Evolutionary conservation across 129 eudicot genomes (phyloP).

Genomic region (Helichrysum umbraculigerum): DNA sequence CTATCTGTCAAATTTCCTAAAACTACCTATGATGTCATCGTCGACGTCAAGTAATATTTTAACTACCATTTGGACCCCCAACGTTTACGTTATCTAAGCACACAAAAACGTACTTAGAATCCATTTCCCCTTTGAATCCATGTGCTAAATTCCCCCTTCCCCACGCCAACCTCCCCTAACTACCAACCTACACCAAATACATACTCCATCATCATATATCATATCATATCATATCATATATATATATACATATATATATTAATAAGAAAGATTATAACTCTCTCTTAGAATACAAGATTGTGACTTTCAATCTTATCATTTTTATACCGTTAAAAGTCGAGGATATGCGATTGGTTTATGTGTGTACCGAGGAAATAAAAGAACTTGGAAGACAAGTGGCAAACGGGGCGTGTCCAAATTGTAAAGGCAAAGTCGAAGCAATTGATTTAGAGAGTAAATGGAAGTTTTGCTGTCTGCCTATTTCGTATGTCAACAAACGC

Average conservation of each 20-base stretch:
- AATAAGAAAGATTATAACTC: not conserved
- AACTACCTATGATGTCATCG: no score
- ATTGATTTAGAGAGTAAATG: constrained; percentile 40
- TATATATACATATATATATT: not conserved
- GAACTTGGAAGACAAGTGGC: constrained; percentile 44
- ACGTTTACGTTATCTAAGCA: constrained; percentile 11
- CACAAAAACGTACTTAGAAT: not conserved
- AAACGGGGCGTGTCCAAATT: constrained; percentile 41
- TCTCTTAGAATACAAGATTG: not conserved
- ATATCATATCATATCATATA: no score
- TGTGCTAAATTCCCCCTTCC: not conserved
- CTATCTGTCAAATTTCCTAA: no score
- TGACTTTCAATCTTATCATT: not conserved
- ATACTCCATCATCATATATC: not conserved
- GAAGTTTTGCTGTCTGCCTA: constrained; percentile 36
- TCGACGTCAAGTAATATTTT: not conserved
- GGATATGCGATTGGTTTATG: constrained; percentile 26
- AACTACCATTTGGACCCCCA: constrained; percentile 19
- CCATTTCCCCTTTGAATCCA: not conserved
- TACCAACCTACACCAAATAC: constrained; percentile 33
- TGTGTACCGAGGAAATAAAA: constrained; percentile 32
- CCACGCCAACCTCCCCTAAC: not conserved
- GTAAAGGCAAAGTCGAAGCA: constrained; percentile 46
- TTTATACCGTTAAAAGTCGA: not conserved
- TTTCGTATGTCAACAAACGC: constrained; percentile 44